A percentile compares a stretch with the other conserved stretches of the same genome.
These are phyloP conservation scores for Fusarium pseudocircinatum DNA, from an alignment of 2,329 filamentous ascomycete genomes.

Conservation along the genomic window DNA sequence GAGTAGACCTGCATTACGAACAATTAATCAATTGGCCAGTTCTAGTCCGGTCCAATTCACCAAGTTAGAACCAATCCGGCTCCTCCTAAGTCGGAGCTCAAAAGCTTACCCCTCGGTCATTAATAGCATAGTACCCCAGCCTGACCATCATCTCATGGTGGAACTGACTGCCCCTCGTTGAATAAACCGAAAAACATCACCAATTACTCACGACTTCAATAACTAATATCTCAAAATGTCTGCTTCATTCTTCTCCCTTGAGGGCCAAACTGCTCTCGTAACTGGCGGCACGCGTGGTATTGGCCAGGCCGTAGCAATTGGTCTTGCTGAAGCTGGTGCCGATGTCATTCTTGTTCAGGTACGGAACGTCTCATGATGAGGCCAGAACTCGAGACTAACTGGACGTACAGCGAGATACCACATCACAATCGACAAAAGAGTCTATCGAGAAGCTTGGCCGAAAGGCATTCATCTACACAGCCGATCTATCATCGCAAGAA, in stretches of 20 bases:
- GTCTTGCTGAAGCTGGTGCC: slow-evolving; percentile 67
- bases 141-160: not conserved
- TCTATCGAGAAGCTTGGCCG: slow-evolving; percentile 73
- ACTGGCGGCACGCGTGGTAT: slow-evolving; percentile 69
- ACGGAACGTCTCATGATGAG: slow-evolving; percentile 17
- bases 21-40: not conserved
- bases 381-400: slow-evolving; percentile 3
- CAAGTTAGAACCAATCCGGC: not conserved
- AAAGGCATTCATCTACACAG: slow-evolving; percentile 72
- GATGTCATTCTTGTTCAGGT: slow-evolving; percentile 66
- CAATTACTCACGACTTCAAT: not conserved
- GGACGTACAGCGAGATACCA: slow-evolving; percentile 52
- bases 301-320: slow-evolving; percentile 65
- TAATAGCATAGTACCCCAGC: slow-evolving; percentile 15
- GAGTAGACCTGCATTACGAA: slow-evolving; percentile 3
- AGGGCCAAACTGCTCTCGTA: slow-evolving; percentile 65
- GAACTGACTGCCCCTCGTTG: slow-evolving; percentile 10
- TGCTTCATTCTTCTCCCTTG: slow-evolving; percentile 60
- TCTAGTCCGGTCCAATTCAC: not conserved
- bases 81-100: slow-evolving; percentile 1
- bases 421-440: slow-evolving; percentile 63
- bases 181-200: slow-evolving; percentile 6
- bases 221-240: slow-evolving; percentile 44
- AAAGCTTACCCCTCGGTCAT: slow-evolving; percentile 1
- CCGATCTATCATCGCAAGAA: slow-evolving; percentile 70